Evolutionary conservation across 2,329 filamentous ascomycete species (phyloP).

Genomic region (Arthrobotrys iridis): DNA sequence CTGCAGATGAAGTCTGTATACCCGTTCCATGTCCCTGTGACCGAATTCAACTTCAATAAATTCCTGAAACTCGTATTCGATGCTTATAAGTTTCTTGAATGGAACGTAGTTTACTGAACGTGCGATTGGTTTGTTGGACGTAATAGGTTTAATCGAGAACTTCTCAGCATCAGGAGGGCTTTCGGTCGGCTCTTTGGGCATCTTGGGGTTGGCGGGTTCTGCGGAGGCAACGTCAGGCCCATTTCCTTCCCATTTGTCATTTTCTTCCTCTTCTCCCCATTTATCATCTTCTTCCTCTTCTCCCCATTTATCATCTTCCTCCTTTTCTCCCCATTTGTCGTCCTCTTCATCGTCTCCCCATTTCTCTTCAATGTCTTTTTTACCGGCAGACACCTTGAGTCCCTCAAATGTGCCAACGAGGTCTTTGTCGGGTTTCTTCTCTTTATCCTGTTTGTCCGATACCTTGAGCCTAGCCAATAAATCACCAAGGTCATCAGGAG

Average conservation of each 20-base stretch:
- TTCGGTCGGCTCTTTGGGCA: background rate
- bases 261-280: background rate
- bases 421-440: background rate
- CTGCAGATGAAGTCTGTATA: conserved; percentile 10
- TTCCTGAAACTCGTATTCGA: background rate
- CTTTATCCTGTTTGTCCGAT: background rate
- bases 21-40: conserved; percentile 24
- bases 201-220: background rate
- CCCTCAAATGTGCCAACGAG: background rate
- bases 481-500: background rate
- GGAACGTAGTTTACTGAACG: background rate
- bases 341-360: background rate
- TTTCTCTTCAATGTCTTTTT: background rate
- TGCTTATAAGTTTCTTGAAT: background rate
- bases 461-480: background rate
- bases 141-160: background rate
- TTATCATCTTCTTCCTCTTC: background rate
- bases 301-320: conserved; percentile 6
- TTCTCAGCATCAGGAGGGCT: background rate
- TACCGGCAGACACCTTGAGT: background rate
- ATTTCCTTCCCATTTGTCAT: background rate
- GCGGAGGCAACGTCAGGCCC: background rate
- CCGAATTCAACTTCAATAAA: conserved; percentile 18
- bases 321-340: background rate
- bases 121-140: background rate